Evolutionary conservation across 192 early-diverging fungal genomes (phyloP).

Genomic region (Backusella mclennaniae): DNA sequence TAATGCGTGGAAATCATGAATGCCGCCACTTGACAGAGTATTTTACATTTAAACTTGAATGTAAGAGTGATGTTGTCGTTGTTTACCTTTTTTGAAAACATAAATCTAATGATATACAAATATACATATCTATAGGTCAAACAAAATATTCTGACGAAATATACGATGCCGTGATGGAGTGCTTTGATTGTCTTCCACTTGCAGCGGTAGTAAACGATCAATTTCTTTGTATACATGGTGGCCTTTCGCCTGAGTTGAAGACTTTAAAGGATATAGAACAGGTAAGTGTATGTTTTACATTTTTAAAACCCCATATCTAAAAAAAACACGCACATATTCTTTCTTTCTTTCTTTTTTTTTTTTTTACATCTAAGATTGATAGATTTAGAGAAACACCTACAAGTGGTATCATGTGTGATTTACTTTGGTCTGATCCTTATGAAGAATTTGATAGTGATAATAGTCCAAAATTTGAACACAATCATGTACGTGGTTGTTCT

Average conservation of each 20-base stretch:
- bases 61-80: constrained; percentile 74
- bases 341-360: neutral
- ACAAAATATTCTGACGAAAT: constrained; percentile 90
- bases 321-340: too few species aligned
- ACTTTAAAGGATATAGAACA: constrained; percentile 89
- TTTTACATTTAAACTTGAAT: constrained; percentile 95
- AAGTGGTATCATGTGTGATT: constrained; percentile 91
- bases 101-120: neutral
- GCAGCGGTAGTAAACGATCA: constrained; percentile 88
- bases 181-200: constrained; percentile 90
- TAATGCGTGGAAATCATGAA: constrained; percentile 97
- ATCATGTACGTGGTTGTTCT: constrained; percentile 87
- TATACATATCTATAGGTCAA: neutral
- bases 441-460: constrained; percentile 93
- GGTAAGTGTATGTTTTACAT: constrained; percentile 72
- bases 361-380: constrained; percentile 54
- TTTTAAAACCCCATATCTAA: constrained; percentile 74
- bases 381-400: constrained; percentile 89
- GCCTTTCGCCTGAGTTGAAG: constrained; percentile 88
- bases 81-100: constrained; percentile 54
- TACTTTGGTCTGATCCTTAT: constrained; percentile 92
- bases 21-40: constrained; percentile 96
- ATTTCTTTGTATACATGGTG: constrained; percentile 91
- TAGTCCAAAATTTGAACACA: constrained; percentile 86
- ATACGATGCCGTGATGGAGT: constrained; percentile 84